phyloP scores from a whole-genome alignment of 257 asterid species.

The Solanum stenotomum region DNA sequence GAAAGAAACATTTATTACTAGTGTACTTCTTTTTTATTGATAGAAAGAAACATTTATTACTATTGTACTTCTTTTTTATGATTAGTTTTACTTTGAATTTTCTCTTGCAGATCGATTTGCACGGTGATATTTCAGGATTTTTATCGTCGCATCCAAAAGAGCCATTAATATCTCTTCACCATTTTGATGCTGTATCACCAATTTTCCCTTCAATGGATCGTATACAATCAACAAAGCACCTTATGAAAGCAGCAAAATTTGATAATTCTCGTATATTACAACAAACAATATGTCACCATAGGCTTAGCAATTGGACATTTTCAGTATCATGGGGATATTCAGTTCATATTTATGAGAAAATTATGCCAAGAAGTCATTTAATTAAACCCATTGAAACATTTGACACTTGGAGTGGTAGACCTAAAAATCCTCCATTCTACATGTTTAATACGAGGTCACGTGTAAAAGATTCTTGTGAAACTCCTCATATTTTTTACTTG shows the following conservation, averaged over 20 bases:
- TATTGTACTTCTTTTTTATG: too few species aligned
- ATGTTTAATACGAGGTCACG: neutral
- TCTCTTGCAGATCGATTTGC: neutral
- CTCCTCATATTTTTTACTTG: neutral
- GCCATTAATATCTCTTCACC: neutral
- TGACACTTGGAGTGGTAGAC: constrained; percentile 14
- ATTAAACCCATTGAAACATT: constrained; percentile 40
- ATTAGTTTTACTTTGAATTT: neutral
- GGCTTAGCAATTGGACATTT: neutral
- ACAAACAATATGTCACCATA: neutral
- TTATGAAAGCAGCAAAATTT: neutral
- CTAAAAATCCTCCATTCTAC: neutral
- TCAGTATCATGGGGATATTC: neutral
- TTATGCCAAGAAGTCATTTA: neutral
- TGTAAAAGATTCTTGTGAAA: neutral
- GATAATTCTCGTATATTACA: neutral
- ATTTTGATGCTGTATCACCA: neutral
- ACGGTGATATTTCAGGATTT: neutral
- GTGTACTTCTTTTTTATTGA: too few species aligned
- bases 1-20: too few species aligned
- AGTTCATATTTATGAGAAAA: neutral
- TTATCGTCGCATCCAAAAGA: neutral
- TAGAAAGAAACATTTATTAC: too few species aligned
- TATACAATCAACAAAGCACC: neutral
- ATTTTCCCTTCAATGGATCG: neutral